Base-by-base conservation (phyloP, 2,329 filamentous ascomycete genomes). In the Xylariaceae sp. region DNA sequence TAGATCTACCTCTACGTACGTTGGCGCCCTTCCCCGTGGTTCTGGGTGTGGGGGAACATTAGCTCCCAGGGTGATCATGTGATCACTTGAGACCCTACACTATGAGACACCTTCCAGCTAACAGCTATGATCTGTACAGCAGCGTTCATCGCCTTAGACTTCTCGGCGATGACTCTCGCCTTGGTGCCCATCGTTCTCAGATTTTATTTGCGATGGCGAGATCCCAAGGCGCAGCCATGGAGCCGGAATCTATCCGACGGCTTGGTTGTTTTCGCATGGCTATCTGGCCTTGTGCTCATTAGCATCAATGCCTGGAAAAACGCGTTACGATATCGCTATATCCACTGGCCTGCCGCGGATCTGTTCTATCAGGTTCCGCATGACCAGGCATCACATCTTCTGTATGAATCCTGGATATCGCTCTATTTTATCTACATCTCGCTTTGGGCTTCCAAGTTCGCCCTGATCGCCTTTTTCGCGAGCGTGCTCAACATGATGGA, bases 131-230 rank as follows among this genome's bases (percentile, higher is more conserved):
- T 17, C 5, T 11, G 12, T 37, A 11, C 17, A 58, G 55, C 55
- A 29, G 55, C 55, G 17, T 58, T 58, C 41, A 58, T 58, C 45
- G 55, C 47, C 22, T 56, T 58, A 19, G 55, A 58, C 47, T 58
- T 54, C 39, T 23, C 44, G 14, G 51, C 51, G 25, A 49, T 58
- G 49, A 51, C 55, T 2, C 5, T 58, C 12, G 55, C 55, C 14
- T 42, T 57, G 6, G 43, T 58, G 25, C 55, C 55, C 14, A 55
- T 58, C 22, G 23, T 53, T 17, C 53, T 58, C 17, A 48, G 55
- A n/a, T 57, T 58, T 36, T 58, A 53, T 53, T 38, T 58, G 21
- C 55, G 55, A 12, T 45, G 40, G 37, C 45, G 38, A n/a, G 47
- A 54, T 21, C 33, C 38, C 23, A 41, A 49, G 11, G 47, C 49